Evolutionary conservation across 2,329 filamentous ascomycete species (phyloP).

Genomic region (Blumeria hordei): DNA sequence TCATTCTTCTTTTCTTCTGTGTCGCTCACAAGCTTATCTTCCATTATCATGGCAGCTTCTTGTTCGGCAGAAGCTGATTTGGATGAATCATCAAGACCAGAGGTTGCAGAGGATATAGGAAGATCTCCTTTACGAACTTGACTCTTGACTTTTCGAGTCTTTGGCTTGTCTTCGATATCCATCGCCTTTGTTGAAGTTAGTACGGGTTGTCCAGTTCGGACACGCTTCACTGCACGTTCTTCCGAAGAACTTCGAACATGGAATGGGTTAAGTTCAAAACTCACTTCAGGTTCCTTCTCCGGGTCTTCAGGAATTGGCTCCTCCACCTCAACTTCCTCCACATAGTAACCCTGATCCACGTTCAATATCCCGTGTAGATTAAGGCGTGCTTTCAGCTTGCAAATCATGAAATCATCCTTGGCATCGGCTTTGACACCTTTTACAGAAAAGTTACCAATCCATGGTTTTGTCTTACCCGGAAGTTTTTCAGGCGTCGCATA

Average conservation of each 20-base stretch:
- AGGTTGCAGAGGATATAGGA: conserved; percentile 61
- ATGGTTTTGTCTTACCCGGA: conserved; percentile 74
- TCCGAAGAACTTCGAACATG: conserved; percentile 5
- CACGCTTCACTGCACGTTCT: conserved; percentile 9
- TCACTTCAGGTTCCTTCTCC: conserved; percentile 41
- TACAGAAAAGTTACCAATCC: conserved; percentile 94
- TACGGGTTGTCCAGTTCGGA: conserved; percentile 9
- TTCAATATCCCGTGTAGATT: conserved; percentile 94
- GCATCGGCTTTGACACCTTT: conserved; percentile 88
- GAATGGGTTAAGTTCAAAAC: conserved; percentile 13
- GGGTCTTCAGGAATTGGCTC: conserved; percentile 63
- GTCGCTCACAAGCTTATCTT: conserved; percentile 94
- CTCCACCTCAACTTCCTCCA: conserved; percentile 93
- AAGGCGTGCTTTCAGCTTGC: conserved; percentile 93
- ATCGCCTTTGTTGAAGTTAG: conserved; percentile 28
- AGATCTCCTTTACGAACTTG: conserved; percentile 94
- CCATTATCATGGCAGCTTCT: conserved; percentile 80
- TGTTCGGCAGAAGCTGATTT: conserved; percentile 53
- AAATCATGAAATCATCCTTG: conserved; percentile 98
- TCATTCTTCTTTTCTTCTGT: conserved; percentile 99
- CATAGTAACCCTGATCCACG: conserved; percentile 90
- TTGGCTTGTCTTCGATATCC: conserved; percentile 58
- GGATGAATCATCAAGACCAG: conserved; percentile 44
- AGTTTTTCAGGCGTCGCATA: conserved; percentile 73
- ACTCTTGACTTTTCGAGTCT: conserved; percentile 97